A percentile compares a stretch with the other conserved stretches of the same genome.
Evolutionary conservation across 2,329 filamentous ascomycete species (phyloP).

Genomic region (Scedosporium dehoogii): DNA sequence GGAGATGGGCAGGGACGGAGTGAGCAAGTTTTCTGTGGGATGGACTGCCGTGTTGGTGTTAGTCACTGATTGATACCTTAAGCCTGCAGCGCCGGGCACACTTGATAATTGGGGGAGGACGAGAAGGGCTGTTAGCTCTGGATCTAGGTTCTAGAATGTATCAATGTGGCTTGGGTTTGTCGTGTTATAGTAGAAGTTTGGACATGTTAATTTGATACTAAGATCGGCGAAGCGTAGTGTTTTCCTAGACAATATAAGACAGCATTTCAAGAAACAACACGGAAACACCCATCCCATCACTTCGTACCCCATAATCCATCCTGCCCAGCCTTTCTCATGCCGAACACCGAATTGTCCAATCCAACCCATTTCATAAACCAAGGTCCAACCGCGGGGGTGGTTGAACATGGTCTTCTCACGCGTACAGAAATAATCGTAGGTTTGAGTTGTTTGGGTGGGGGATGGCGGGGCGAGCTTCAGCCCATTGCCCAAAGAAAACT

Average conservation of each 20-base stretch:
- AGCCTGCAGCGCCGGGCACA: background rate
- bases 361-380: background rate
- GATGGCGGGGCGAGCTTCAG: background rate
- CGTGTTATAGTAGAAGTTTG: no score
- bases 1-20: background rate
- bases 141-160: no score
- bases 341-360: background rate
- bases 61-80: background rate
- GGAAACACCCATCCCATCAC: background rate
- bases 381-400: background rate
- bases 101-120: background rate
- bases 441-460: background rate
- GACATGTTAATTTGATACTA: background rate
- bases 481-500: slow-evolving; percentile 20
- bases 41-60: background rate
- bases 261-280: background rate
- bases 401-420: background rate
- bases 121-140: no score
- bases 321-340: background rate
- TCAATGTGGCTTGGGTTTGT: no score
- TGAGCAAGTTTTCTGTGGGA: background rate
- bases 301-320: background rate
- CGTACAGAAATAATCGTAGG: background rate
- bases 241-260: background rate
- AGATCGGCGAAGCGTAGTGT: background rate